Evolutionary conservation across 2,329 filamentous ascomycete genomes (phyloP).

Genomic region (Talaromyces piceae): DNA sequence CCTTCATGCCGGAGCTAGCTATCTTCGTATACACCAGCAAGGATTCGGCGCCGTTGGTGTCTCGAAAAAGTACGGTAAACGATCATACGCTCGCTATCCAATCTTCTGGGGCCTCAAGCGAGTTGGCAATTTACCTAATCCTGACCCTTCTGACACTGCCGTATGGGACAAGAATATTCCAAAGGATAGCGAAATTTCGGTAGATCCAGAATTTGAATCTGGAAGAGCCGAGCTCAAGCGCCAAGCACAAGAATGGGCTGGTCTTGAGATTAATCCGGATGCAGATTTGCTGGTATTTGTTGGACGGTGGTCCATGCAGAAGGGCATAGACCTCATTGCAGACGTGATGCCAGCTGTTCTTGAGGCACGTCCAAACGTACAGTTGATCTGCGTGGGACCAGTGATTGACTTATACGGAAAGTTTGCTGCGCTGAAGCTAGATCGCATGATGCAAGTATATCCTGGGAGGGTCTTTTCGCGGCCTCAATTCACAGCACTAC

Average conservation of each 20-base stretch:
- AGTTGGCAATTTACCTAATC: slow-evolving; percentile 58
- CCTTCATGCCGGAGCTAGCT: slow-evolving; percentile 58
- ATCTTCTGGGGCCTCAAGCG: slow-evolving; percentile 62
- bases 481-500: slow-evolving; percentile 59
- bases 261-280: slow-evolving; percentile 52
- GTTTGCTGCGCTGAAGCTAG: slow-evolving; percentile 59
- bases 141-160: slow-evolving; percentile 57
- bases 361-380: slow-evolving; percentile 52
- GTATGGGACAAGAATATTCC: slow-evolving; percentile 51
- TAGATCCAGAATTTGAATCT: slow-evolving; percentile 51
- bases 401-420: slow-evolving; percentile 62
- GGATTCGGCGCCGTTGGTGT: slow-evolving; percentile 63
- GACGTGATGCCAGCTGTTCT: slow-evolving; percentile 59
- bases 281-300: slow-evolving; percentile 63
- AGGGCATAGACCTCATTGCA: slow-evolving; percentile 61
- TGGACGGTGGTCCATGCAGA: slow-evolving; percentile 62
- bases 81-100: slow-evolving; percentile 58
- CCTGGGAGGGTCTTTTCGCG: slow-evolving; percentile 60
- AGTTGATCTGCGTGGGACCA: slow-evolving; percentile 57
- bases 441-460: slow-evolving; percentile 58
- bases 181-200: slow-evolving; percentile 41
- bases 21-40: slow-evolving; percentile 59
- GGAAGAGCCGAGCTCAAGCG: slow-evolving; percentile 47
- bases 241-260: slow-evolving; percentile 62
- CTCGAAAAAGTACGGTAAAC: slow-evolving; percentile 60